Evolutionary conservation across 176 grass and related monocot genomes (phyloP), one percentile per base, ranked within the genome.

Genomic region (Dactylis glomerata): DNA sequence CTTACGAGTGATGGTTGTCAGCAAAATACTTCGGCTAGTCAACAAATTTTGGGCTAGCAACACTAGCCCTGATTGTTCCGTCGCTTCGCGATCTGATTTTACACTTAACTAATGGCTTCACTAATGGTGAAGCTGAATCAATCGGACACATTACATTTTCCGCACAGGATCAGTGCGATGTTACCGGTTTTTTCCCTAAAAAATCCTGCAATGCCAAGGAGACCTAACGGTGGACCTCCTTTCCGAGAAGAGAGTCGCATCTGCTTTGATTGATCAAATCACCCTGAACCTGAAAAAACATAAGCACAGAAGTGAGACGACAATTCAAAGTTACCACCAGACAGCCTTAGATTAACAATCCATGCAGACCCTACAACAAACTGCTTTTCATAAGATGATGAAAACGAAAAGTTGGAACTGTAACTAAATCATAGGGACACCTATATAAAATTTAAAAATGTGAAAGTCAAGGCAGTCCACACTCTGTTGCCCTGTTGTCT

Each of bases 271-370:
- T 68, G 31, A 40, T 34, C 40, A 19, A 30, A 26, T 89, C 71
- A 81, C 71, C 88, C 77, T 30, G 77, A 81, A 63, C 88, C 88
- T 89, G 83, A 59, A 76, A 76, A 85, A 24, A 23, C 16, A 58
- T 33, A 58, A 80, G 36, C 3, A 49, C 47, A 68, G 38, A 68
- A 32, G 11, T 85, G n/a, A 89, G 87, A 84, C 17, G 37, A 76
- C 28, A 68, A 40, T 3, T 69, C 5, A 2, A 20, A 74, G 2
- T 74, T 9, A 41, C 19, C 8, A 61, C 30, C 0, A 19, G 57
- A 76, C 73, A 80, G 40, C 16, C 7, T 22, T 28, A 80, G 10
- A 63, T 38, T 36, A 24, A 50, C 31, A 32, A 61, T 38, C 32
- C 13, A 38, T 30, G 34, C 24, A 42, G 16, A 33, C 2, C 10